These are phyloP conservation scores for Phytophthora idaei DNA, from an alignment of 352 stramenopile genomes.

Conservation along the genomic window DNA sequence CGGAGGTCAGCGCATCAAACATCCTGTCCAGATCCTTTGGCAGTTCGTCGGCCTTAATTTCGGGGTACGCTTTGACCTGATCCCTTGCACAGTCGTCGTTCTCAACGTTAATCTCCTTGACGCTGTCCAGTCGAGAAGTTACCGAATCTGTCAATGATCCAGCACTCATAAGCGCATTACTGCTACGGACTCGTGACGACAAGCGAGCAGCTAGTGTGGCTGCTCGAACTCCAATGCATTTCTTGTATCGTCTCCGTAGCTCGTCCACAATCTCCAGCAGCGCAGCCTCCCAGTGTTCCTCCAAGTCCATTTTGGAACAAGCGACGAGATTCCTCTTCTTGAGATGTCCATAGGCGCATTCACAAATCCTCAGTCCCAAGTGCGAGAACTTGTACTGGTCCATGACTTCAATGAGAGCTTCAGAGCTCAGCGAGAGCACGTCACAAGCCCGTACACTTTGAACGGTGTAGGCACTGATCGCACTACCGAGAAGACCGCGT, in stretches of 20 bases:
- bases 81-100: not conserved
- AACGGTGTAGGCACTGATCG: slow-evolving; percentile 48
- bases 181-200: not conserved
- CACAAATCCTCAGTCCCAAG: slow-evolving; percentile 28
- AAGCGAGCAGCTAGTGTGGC: not conserved
- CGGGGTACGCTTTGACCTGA: not conserved
- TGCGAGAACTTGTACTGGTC: slow-evolving; percentile 27
- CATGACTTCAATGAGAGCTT: slow-evolving; percentile 55
- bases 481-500: slow-evolving; percentile 52
- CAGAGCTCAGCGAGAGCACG: slow-evolving; percentile 38
- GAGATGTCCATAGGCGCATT: slow-evolving; percentile 22
- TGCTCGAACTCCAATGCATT: not conserved
- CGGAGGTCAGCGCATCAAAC: slow-evolving; percentile 34
- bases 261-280: slow-evolving; percentile 29
- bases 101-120: slow-evolving; percentile 11
- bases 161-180: not conserved
- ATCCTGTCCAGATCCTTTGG: slow-evolving; percentile 27
- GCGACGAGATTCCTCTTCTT: slow-evolving; percentile 11
- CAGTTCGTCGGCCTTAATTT: slow-evolving; percentile 11
- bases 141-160: not conserved
- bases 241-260: slow-evolving; percentile 12
- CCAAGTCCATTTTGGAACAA: slow-evolving; percentile 34
- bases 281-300: slow-evolving; percentile 27
- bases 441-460: slow-evolving; percentile 37
- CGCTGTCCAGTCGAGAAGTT: not conserved